These are phyloP conservation scores for Vinca major DNA, from an alignment of 305 asterid genomes.

Conservation along the genomic window DNA sequence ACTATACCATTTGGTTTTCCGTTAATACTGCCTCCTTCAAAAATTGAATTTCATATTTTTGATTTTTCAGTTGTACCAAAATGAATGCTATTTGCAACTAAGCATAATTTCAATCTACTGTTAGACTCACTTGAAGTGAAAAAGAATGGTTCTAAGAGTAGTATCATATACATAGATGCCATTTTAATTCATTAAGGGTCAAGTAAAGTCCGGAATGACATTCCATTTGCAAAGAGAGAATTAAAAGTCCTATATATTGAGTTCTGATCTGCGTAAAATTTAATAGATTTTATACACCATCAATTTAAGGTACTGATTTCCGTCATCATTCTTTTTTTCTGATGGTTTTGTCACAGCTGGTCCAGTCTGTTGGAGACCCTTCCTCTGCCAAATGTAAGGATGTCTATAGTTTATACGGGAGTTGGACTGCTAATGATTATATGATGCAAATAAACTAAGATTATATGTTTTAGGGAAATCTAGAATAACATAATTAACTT, in stretches of 20 bases:
- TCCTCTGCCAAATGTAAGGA: constrained; percentile 78
- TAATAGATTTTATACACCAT: background rate
- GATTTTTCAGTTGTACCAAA: background rate
- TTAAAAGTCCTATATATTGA: background rate
- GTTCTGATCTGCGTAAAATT: background rate
- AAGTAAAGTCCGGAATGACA: background rate
- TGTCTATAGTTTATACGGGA: background rate
- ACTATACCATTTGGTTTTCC: background rate
- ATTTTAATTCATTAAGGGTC: background rate
- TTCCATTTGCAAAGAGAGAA: background rate
- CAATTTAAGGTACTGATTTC: background rate
- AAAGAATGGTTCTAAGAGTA: background rate
- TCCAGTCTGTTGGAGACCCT: constrained; percentile 67
- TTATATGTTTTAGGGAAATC: background rate
- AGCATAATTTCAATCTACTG: background rate
- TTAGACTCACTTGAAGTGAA: background rate
- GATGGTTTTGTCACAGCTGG: constrained; percentile 53
- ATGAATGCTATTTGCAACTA: background rate
- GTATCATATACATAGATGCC: background rate
- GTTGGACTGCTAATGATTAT: background rate
- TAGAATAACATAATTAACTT: background rate
- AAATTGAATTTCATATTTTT: background rate
- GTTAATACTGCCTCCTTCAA: background rate
- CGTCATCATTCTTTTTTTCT: constrained; percentile 10
- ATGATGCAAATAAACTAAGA: background rate